A percentile compares a stretch with the other conserved stretches of the same genome.
phyloP scores from a whole-genome alignment of 2,329 filamentous ascomycete species.

The Byssoonygena ceratinophila region DNA sequence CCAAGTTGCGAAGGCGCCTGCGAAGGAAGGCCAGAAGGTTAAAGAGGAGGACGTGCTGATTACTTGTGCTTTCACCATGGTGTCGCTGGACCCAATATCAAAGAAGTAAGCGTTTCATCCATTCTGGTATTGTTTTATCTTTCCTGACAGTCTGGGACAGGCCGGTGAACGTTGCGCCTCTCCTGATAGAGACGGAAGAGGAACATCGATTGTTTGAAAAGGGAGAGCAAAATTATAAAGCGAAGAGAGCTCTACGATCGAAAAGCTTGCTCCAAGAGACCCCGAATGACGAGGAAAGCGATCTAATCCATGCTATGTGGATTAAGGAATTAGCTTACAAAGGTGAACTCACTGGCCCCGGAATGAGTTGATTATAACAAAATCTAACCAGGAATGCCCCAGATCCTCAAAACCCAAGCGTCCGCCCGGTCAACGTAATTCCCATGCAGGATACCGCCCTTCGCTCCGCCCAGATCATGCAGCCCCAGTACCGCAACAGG shows the following conservation, averaged over 20 bases:
- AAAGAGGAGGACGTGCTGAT: slow-evolving; percentile 54
- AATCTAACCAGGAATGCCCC: neutral
- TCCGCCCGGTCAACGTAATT: slow-evolving; percentile 48
- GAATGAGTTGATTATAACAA: no score
- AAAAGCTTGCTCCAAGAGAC: slow-evolving; percentile 54
- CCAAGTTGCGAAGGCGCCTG: slow-evolving; percentile 58
- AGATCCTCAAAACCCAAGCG: slow-evolving; percentile 15
- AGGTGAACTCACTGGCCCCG: slow-evolving; percentile 32
- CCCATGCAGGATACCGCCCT: slow-evolving; percentile 55
- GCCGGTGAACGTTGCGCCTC: slow-evolving; percentile 51
- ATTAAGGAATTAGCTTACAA: slow-evolving; percentile 56
- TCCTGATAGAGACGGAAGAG: slow-evolving; percentile 52
- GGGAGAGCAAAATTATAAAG: slow-evolving; percentile 56
- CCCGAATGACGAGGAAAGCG: slow-evolving; percentile 59
- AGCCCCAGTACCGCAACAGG: slow-evolving; percentile 58
- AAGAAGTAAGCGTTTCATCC: slow-evolving; percentile 42
- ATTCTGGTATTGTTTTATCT: neutral
- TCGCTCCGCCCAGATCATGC: slow-evolving; percentile 61
- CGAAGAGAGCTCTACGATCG: slow-evolving; percentile 53
- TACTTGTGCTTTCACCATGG: slow-evolving; percentile 69
- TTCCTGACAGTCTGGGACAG: slow-evolving; percentile 23
- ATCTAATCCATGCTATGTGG: slow-evolving; percentile 65
- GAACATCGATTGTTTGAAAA: slow-evolving; percentile 53
- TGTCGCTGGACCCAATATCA: slow-evolving; percentile 57
- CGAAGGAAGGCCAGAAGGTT: slow-evolving; percentile 40